Conservation (phyloP, 2,329 filamentous ascomycete genomes). For the Curvularia spicifera region DNA sequence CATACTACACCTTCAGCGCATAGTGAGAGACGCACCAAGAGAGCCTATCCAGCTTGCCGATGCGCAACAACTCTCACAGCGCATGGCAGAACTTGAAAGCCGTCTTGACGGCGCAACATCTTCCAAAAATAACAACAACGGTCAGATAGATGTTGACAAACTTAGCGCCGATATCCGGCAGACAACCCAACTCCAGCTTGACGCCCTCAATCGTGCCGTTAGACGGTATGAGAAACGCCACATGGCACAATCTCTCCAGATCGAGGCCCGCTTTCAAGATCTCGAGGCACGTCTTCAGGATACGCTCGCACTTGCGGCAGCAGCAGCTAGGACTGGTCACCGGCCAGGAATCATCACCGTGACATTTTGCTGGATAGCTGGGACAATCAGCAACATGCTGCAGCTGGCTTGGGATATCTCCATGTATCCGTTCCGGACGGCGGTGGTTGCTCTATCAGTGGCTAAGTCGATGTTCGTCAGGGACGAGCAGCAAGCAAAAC, state of each 20-base stretch:
- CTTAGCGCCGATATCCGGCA: conserved; percentile 64
- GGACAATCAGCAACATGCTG: conserved; percentile 27
- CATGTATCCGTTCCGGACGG: conserved; percentile 41
- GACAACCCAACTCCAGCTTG: conserved; percentile 78
- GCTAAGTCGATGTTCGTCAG: conserved; percentile 33
- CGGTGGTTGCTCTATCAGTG: conserved; percentile 17
- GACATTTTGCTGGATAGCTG: conserved; percentile 38
- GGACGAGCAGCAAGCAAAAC: conserved; percentile 32
- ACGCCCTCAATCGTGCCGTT: conserved; percentile 86
- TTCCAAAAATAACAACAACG: conserved; percentile 27
- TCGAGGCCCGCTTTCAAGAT: conserved; percentile 74
- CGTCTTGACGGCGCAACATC: conserved; percentile 56
- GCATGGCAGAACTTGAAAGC: conserved; percentile 73
- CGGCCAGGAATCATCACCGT: conserved; percentile 41
- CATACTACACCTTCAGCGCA: conserved; percentile 79
- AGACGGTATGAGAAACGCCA: conserved; percentile 90
- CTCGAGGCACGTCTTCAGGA: conserved; percentile 77
- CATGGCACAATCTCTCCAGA: conserved; percentile 74
- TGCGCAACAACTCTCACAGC: conserved; percentile 58
- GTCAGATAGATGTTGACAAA: conserved; percentile 49
- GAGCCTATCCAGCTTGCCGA: conserved; percentile 26
- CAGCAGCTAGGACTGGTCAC: conserved; percentile 57
- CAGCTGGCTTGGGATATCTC: conserved; percentile 37
- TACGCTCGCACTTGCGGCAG: conserved; percentile 79
- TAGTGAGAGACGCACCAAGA: conserved; percentile 57